Percentiles rank a stretch among this genome's conserved stretches.
phyloP scores from a whole-genome alignment of 495 filamentous ascomycete species.

The Hypoxylon crocopeplum region DNA sequence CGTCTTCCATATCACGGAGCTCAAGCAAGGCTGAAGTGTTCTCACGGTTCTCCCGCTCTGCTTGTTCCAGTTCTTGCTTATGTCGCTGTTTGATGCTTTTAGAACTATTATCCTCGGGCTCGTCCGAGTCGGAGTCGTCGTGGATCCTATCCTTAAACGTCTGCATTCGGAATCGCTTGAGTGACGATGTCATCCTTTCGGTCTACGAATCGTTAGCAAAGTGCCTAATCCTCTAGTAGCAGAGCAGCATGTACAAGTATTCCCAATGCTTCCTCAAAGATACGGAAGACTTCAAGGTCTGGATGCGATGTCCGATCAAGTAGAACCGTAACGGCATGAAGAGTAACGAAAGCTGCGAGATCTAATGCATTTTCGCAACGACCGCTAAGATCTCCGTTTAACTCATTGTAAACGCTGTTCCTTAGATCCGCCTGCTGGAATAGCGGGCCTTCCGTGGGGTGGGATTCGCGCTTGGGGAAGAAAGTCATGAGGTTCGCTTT shows the following conservation, averaged over 20 bases:
- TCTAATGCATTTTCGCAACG: slow-evolving; percentile 68
- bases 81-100: slow-evolving; percentile 56
- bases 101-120: slow-evolving; percentile 51
- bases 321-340: slow-evolving; percentile 69
- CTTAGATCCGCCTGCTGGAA: slow-evolving; percentile 69
- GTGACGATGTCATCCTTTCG: slow-evolving; percentile 67
- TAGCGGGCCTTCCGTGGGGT: slow-evolving; percentile 58
- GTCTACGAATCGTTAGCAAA: slow-evolving; percentile 49
- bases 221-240: neutral
- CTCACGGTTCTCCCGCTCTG: slow-evolving; percentile 63
- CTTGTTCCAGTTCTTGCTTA: slow-evolving; percentile 56
- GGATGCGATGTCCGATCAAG: slow-evolving; percentile 64
- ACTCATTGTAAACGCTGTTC: slow-evolving; percentile 70
- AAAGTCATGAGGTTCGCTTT: slow-evolving; percentile 62
- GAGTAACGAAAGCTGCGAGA: slow-evolving; percentile 65
- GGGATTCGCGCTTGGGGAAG: slow-evolving; percentile 60
- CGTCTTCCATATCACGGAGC: slow-evolving; percentile 71
- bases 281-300: slow-evolving; percentile 68
- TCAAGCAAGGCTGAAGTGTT: slow-evolving; percentile 71
- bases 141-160: slow-evolving; percentile 52
- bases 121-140: slow-evolving; percentile 58
- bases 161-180: slow-evolving; percentile 65
- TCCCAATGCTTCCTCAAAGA: slow-evolving; percentile 72
- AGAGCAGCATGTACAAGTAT: slow-evolving; percentile 55
- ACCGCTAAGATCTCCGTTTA: slow-evolving; percentile 71